Percentiles rank a stretch among this genome's conserved stretches.
Conservation (phyloP, 2,329 filamentous ascomycete genomes). For the Aspergillus latus region DNA sequence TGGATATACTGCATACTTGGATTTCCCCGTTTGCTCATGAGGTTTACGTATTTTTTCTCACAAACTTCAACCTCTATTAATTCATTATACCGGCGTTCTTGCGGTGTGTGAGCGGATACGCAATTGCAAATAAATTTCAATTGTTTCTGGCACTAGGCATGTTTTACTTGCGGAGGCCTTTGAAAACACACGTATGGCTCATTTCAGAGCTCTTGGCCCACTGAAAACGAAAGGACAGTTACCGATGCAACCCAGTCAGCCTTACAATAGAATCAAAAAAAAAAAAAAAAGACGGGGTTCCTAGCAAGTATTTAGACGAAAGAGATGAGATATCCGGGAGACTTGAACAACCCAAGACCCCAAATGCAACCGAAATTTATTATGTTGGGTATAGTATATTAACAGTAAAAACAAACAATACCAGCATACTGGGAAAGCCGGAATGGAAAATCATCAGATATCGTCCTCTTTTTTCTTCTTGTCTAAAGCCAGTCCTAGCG, state of each 20-base stretch:
- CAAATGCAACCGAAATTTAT: not conserved
- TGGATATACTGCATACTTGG: not conserved
- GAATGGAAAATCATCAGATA: not conserved
- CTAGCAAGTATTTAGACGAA: no score
- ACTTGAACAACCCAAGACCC: not conserved
- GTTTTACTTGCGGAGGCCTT: not conserved
- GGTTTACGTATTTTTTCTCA: not conserved
- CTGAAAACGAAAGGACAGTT: no score
- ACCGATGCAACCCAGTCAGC: no score
- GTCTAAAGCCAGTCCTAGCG: slow-evolving; percentile 21
- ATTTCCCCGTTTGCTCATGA: not conserved
- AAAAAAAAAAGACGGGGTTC: no score
- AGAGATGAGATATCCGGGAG: not conserved
- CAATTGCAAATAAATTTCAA: not conserved
- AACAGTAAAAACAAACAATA: slow-evolving; percentile 4
- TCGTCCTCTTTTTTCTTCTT: slow-evolving; percentile 29
- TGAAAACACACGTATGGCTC: not conserved
- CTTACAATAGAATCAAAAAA: no score
- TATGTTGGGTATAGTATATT: slow-evolving; percentile 13
- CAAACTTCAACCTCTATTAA: not conserved
- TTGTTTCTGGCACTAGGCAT: not conserved
- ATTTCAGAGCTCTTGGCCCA: no score
- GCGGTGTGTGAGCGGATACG: not conserved
- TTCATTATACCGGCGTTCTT: slow-evolving; percentile 1
- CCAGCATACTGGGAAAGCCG: not conserved